phyloP scores from a whole-genome alignment of 164 flowering plant species.

The Saururus chinensis region DNA sequence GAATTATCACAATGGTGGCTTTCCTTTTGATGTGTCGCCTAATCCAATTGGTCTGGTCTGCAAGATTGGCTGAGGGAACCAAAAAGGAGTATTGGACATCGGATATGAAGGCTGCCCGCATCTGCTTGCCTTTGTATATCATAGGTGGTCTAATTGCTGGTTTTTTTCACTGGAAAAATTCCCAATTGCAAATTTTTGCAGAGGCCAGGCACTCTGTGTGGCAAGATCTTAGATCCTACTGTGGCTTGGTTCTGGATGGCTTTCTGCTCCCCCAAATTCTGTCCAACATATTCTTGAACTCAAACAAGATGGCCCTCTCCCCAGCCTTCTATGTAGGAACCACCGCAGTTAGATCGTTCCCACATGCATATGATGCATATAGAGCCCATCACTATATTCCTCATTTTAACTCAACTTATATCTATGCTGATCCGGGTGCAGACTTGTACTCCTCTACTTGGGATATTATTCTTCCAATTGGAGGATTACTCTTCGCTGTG shows the following conservation, averaged over 20 bases:
- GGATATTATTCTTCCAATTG: conserved; percentile 46
- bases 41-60: conserved; percentile 44
- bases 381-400: conserved; percentile 20
- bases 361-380: conserved; percentile 65
- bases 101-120: conserved; percentile 32
- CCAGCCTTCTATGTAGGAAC: conserved; percentile 44
- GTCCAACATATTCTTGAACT: conserved; percentile 36
- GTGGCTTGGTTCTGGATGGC: conserved; percentile 52
- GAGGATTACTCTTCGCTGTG: conserved; percentile 30
- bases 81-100: conserved; percentile 21
- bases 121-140: conserved; percentile 27
- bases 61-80: conserved; percentile 21
- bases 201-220: conserved; percentile 19
- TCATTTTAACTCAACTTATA: conserved; percentile 13
- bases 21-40: conserved; percentile 49
- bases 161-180: conserved; percentile 13
- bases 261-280: conserved; percentile 64
- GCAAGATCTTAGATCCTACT: conserved; percentile 39
- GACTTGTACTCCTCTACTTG: conserved; percentile 54
- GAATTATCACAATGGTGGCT: conserved; percentile 39
- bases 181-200: neutral
- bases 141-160: conserved; percentile 32
- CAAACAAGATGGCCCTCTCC: conserved; percentile 32
- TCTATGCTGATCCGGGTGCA: conserved; percentile 35
- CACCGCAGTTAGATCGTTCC: conserved; percentile 38